Percentiles rank a stretch among this genome's conserved stretches.
Conservation (phyloP, 2,329 filamentous ascomycete species). For the Penicillium glabrum region DNA sequence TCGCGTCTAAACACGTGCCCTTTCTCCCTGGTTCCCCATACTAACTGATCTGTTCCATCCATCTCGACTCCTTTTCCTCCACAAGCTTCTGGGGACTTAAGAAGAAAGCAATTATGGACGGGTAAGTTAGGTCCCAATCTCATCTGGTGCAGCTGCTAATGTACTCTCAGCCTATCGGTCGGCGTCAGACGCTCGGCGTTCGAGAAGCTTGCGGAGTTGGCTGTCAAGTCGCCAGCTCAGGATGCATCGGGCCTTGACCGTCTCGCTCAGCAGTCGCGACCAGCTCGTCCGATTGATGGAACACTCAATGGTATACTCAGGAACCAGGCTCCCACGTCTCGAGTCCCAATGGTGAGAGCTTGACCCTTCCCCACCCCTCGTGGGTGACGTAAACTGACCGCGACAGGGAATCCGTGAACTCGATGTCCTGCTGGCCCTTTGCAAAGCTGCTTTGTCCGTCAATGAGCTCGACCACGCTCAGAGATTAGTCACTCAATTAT, state of each 20-base stretch:
- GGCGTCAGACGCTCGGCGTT: constrained; percentile 44
- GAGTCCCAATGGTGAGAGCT: constrained; percentile 38
- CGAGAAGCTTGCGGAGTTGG: constrained; percentile 44
- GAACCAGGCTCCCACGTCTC: constrained; percentile 38
- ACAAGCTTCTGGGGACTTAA: not conserved
- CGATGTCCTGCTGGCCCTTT: constrained; percentile 86
- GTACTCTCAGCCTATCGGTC: constrained; percentile 27
- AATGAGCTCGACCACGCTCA: constrained; percentile 70
- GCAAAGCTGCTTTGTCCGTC: constrained; percentile 80
- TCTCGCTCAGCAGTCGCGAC: constrained; percentile 32
- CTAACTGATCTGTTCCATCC: not conserved
- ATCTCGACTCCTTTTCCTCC: not conserved
- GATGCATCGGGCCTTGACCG: constrained; percentile 37
- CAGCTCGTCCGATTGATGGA: constrained; percentile 25
- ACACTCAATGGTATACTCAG: constrained; percentile 38
- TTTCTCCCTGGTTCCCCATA: constrained; percentile 5
- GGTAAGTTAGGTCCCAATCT: not conserved
- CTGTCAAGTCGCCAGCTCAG: constrained; percentile 32
- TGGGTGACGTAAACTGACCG: constrained; percentile 20
- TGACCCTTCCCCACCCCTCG: not conserved
- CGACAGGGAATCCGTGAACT: constrained; percentile 79
- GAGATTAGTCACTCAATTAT: constrained; percentile 74
- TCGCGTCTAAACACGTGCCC: constrained; percentile 19
- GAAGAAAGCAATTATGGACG: not conserved
- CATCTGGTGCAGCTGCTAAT: constrained; percentile 3